A percentile compares a stretch with the other conserved stretches of the same genome.
phyloP scores from a whole-genome alignment of 2,329 filamentous ascomycete species.

The Dryadomyces quercus-mongolicae region DNA sequence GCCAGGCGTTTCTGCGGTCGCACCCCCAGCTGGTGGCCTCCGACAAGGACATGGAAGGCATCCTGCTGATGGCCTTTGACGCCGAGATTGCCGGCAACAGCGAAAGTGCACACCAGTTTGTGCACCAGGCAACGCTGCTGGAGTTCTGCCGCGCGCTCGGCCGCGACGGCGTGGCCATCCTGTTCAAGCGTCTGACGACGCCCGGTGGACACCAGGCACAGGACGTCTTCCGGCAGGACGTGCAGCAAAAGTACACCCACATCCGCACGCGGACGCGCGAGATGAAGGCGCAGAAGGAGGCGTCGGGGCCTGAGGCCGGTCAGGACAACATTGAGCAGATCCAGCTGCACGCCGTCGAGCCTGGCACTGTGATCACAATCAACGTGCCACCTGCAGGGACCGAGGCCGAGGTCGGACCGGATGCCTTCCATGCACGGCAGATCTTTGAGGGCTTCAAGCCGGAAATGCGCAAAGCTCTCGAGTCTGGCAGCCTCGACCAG shows the following conservation, averaged over 20 bases:
- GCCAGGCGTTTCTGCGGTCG: conserved; percentile 63
- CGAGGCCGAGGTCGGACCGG: conserved; percentile 52
- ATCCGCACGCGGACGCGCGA: conserved; percentile 69
- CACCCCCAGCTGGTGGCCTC: conserved; percentile 58
- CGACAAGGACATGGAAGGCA: conserved; percentile 60
- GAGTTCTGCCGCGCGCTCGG: conserved; percentile 92
- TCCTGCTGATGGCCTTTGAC: conserved; percentile 87
- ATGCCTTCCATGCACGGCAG: conserved; percentile 49
- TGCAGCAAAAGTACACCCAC: conserved; percentile 72
- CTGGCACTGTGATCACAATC: conserved; percentile 84
- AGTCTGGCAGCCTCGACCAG: conserved; percentile 79
- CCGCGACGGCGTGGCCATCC: conserved; percentile 74
- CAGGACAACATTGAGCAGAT: conserved; percentile 77
- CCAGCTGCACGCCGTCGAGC: conserved; percentile 91
- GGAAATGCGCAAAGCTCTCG: conserved; percentile 66
- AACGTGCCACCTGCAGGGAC: conserved; percentile 59
- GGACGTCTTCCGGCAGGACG: conserved; percentile 85
- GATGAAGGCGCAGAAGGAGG: conserved; percentile 41
- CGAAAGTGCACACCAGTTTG: conserved; percentile 71
- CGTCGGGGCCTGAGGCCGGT: conserved; percentile 22
- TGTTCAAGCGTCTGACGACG: conserved; percentile 93
- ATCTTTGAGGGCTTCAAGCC: conserved; percentile 79
- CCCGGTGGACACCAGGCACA: conserved; percentile 81
- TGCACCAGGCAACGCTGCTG: conserved; percentile 83
- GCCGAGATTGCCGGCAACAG: conserved; percentile 65